A percentile compares a stretch with the other conserved stretches of the same genome.
Evolutionary conservation across 176 grass and related monocot species (phyloP).

Genomic region (barley (Hordeum vulgare)): DNA sequence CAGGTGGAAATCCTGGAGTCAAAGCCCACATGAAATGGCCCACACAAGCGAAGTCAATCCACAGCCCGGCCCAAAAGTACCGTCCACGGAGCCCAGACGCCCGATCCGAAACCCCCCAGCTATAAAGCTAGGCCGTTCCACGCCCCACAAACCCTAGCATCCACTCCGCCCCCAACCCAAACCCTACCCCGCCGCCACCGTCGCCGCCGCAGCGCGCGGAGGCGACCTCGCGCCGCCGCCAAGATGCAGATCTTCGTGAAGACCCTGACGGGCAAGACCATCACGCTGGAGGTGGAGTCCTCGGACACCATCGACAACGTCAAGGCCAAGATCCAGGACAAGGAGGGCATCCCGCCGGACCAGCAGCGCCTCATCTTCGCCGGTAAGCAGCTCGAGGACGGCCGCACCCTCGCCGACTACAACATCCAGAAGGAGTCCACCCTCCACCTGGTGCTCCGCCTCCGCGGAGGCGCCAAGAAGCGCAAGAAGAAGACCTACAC

Average conservation of each 20-base stretch:
- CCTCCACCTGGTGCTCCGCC: constrained; percentile 70
- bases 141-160: not conserved
- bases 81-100: not conserved
- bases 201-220: constrained; percentile 21
- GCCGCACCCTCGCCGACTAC: constrained; percentile 81
- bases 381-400: constrained; percentile 83
- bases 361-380: constrained; percentile 88
- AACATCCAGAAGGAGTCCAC: constrained; percentile 94
- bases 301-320: constrained; percentile 88
- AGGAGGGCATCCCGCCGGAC: constrained; percentile 82
- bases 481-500: constrained; percentile 89
- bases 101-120: constrained; percentile 30
- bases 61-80: not conserved
- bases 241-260: constrained; percentile 94
- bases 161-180: not conserved
- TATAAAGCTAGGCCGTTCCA: not conserved
- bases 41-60: not conserved
- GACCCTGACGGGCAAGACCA: constrained; percentile 96
- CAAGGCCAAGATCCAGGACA: constrained; percentile 88
- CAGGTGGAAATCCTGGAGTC: too few species aligned
- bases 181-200: constrained; percentile 11
- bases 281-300: constrained; percentile 93
- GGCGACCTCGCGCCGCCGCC: constrained; percentile 11
- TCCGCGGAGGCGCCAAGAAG: constrained; percentile 78
- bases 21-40: not conserved